These are phyloP conservation scores for Cyclotella baltica DNA, from an alignment of 108 stramenopile species.

Conservation along the genomic window DNA sequence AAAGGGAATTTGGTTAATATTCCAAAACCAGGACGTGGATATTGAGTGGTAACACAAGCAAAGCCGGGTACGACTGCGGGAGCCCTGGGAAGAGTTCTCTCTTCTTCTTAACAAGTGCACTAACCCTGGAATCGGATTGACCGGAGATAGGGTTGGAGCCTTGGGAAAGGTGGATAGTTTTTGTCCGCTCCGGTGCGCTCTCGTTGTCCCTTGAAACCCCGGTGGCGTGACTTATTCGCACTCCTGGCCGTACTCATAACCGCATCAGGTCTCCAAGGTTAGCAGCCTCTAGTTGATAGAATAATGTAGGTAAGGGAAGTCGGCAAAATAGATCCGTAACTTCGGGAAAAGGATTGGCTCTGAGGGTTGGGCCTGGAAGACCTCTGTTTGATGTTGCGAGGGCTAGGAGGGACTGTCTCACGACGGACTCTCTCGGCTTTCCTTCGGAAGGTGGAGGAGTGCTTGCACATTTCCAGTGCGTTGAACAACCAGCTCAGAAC, in stretches of 20 bases:
- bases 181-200: conserved; percentile 87
- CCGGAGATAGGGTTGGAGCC: conserved; percentile 87
- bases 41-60: conserved; percentile 92
- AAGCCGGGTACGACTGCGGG: conserved; percentile 89
- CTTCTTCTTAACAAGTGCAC: conserved; percentile 92
- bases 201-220: conserved; percentile 92
- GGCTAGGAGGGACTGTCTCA: conserved; percentile 77
- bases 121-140: conserved; percentile 92
- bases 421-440: conserved; percentile 66
- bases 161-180: conserved; percentile 90
- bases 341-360: conserved; percentile 92
- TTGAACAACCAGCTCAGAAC: conserved; percentile 87
- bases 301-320: conserved; percentile 93
- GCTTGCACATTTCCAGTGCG: conserved; percentile 59
- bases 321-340: conserved; percentile 91
- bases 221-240: conserved; percentile 89
- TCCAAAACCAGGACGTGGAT: conserved; percentile 94
- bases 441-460: conserved; percentile 63
- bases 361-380: conserved; percentile 84
- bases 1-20: conserved; percentile 96
- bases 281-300: conserved; percentile 90
- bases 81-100: conserved; percentile 93
- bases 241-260: conserved; percentile 94
- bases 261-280: conserved; percentile 96
- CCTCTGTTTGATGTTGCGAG: conserved; percentile 64